Base-by-base conservation (phyloP, 257 asterid genomes). In the Solanum corneliomulleri region DNA sequence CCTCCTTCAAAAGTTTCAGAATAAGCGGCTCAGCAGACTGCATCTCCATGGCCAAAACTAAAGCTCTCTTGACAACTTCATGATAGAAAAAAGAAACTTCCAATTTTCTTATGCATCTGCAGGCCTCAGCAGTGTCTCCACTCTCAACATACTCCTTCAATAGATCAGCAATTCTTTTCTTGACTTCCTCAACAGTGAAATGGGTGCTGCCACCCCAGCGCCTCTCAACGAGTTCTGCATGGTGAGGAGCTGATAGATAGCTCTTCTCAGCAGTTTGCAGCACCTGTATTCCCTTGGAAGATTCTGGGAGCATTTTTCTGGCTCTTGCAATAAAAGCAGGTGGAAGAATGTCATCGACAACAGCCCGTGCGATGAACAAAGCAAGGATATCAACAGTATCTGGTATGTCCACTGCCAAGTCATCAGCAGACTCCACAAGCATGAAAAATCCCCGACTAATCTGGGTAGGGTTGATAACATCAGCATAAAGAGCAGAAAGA, bases 151-250 rank as follows among this genome's bases (percentile, higher is more conserved):
- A 97, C 88, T 97, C 99, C 86, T 91, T 93, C 87, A 97, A 90
- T 78, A 97, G 96, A 14, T 97, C 99, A 78, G 96, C 86, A 80
- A 97, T 97, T 90, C 94, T 95, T 89, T 92, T 95, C 94, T 96
- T 97, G 86, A 96, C 98, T 90, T 94, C 98, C 87, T 97, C 99
- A 20, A 94, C 98, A n/a, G 97, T 92, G 85, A 93, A 90, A 87
- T 95, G 98, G n/a, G 99, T 97, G 85, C 98, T 97, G 56, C 99
- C 99, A 86, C 99, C 99, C 99, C 99, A 97, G 31, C 98, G 93
- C 87, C 94, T 91, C 88, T 96, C 99, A 7, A 97, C 96, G 64
- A 97, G 99, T 92, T 97, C 99, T 4, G 99, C 99, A 87, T 97
- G 99, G 89, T 97, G 99, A 42, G 99, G 99, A 16, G 99, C 99